phyloP scores from a whole-genome alignment of 176 grass and related monocot genomes.

The Carex cristatella region DNA sequence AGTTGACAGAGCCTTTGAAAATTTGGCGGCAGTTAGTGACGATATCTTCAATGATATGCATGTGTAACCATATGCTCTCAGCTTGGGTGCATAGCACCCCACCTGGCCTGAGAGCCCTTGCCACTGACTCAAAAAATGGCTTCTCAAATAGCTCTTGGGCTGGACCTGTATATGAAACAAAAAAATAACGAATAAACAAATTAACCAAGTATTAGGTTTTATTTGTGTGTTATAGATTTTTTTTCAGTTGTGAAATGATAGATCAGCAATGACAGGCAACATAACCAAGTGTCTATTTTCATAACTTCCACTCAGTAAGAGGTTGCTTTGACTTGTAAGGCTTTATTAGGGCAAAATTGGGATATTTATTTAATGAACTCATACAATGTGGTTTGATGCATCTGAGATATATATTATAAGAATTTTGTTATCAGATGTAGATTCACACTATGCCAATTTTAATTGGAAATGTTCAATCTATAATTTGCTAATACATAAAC shows the following conservation, averaged over 20 bases:
- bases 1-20: slow-evolving; percentile 88
- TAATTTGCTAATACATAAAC: background rate
- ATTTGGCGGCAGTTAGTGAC: slow-evolving; percentile 58
- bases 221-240: background rate
- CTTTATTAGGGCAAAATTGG: background rate
- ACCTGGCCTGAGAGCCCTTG: slow-evolving; percentile 63
- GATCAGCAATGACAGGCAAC: background rate
- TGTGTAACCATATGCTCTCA: slow-evolving; percentile 98
- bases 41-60: slow-evolving; percentile 94
- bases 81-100: slow-evolving; percentile 93
- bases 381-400: background rate
- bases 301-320: background rate
- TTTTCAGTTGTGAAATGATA: background rate
- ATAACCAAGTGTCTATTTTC: background rate
- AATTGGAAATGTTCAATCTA: background rate
- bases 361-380: background rate
- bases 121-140: slow-evolving; percentile 83
- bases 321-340: background rate
- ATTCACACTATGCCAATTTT: background rate
- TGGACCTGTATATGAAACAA: slow-evolving; percentile 42
- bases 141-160: slow-evolving; percentile 99
- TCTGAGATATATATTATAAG: background rate
- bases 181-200: background rate
- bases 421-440: background rate
- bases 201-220: background rate